phyloP scores from a whole-genome alignment of 2,329 filamentous ascomycete genomes.

The Colletotrichum lentis region DNA sequence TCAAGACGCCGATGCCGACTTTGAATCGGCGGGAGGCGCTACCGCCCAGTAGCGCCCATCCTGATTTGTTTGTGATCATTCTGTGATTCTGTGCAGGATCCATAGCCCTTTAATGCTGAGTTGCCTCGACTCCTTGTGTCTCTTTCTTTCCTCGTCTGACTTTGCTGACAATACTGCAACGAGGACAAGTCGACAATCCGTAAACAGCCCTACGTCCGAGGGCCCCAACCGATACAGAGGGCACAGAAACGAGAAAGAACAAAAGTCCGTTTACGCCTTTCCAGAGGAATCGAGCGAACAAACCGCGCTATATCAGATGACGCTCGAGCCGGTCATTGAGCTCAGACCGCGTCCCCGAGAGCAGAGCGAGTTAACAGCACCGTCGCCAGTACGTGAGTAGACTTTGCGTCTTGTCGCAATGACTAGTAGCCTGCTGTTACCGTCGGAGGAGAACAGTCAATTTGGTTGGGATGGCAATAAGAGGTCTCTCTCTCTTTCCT shows the following conservation, averaged over 20 bases:
- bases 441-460: neutral
- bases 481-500: neutral
- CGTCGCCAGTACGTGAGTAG: constrained; percentile 2
- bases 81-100: constrained; percentile 14
- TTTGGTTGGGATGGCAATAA: neutral
- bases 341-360: constrained; percentile 17
- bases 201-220: no score
- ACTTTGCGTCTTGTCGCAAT: constrained; percentile 27
- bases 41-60: constrained; percentile 11
- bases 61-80: constrained; percentile 18
- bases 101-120: constrained; percentile 8
- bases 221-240: no score
- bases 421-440: constrained; percentile 23
- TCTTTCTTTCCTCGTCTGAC: neutral
- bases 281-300: constrained; percentile 15
- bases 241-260: no score
- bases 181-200: no score
- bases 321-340: constrained; percentile 19
- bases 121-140: neutral
- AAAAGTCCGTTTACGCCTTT: neutral
- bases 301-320: constrained; percentile 31
- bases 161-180: neutral
- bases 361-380: neutral
- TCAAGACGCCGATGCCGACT: constrained; percentile 13
- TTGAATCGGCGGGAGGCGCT: constrained; percentile 20